Percentiles rank a stretch among this genome's conserved stretches.
These are phyloP conservation scores for Penicillium polonicum DNA, from an alignment of 2,329 filamentous ascomycete genomes.

Conservation along the genomic window DNA sequence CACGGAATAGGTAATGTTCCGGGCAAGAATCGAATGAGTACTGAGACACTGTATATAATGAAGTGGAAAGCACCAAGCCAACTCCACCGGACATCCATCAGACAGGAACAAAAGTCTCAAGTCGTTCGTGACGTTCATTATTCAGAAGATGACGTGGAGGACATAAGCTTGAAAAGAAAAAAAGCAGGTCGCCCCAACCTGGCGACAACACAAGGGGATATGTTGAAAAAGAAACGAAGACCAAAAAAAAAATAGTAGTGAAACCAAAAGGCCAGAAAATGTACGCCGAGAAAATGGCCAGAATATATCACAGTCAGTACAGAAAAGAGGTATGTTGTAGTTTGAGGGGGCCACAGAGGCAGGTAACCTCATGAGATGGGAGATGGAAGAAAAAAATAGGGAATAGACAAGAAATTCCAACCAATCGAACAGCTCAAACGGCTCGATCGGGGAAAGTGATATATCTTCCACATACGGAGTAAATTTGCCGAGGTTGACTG, in stretches of 20 bases:
- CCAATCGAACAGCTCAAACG: not conserved
- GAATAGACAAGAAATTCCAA: not conserved
- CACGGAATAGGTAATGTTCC: not conserved
- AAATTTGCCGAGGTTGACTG: not conserved
- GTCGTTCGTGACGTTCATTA: conserved; percentile 25
- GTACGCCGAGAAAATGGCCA: conserved; percentile 15
- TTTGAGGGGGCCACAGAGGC: not conserved
- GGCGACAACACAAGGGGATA: conserved; percentile 12
- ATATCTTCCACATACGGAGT: not conserved
- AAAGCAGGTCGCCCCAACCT: conserved; percentile 9
- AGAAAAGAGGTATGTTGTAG: conserved; percentile 2
- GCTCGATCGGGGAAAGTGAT: not conserved
- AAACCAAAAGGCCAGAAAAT: conserved; percentile 8
- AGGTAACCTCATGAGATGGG: not conserved
- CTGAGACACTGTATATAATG: conserved; percentile 19
- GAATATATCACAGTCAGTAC: conserved; percentile 14
- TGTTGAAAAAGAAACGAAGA: conserved; percentile 7
- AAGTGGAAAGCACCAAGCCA: conserved; percentile 9
- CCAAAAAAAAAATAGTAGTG: conserved; percentile 1
- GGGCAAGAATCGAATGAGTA: conserved; percentile 8
- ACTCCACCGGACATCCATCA: conserved; percentile 8
- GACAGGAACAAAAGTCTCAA: conserved; percentile 8
- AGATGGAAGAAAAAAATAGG: not conserved
- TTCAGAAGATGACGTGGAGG: conserved; percentile 19
- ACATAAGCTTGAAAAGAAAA: conserved; percentile 16